Base-by-base conservation (phyloP, 768 basidiomycete species). In the Clavulina sp. region DNA sequence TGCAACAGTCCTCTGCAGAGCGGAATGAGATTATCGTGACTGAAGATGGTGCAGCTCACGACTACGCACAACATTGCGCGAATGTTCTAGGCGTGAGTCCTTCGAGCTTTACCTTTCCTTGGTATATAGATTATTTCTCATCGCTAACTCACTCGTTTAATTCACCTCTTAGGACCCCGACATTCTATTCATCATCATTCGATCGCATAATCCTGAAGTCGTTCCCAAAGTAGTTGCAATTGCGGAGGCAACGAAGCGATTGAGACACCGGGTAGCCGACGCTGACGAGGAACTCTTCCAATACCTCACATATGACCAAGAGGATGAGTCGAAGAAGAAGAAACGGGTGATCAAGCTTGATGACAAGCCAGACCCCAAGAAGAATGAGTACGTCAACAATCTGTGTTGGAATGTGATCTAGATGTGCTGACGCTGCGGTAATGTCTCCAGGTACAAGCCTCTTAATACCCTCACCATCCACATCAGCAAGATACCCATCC, bases 401-500 rank as follows among this genome's bases (percentile, higher is more conserved):
- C 34, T 5, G n/a, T n/a, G n/a, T 34, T 19, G 21, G 24, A 41
- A 30, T 54, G 32, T 21, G 19, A 19, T 38, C 23, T 40, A 30
- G 2, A 26, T 21, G 5, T 52, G 24, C 6, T 29, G 9, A 9
- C 21, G 9, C 50, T 48, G 6, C 9, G 5, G 34, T 7, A 55
- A 52, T 23, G 21, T 33, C 36, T 26, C 36, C 47, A 48, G 34
- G 26, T 86, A 88, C 60, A 64, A 68, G 2, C 84, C 85, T 1
- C 85, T 84, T 0, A 71, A 69, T 31, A 77, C 72, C 55, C 69
- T 89, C 0, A 72, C 71, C 0, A 71, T 88, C 1, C 84, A 88
- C 62, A 64, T 89, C 18, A 84, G 84, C 70, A 88, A 88, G 69
- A 85, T 89, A 46, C 69, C 79, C 13, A 87, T 89, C 76, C 85